Base-by-base conservation (phyloP, 2,329 filamentous ascomycete genomes). In the Colletotrichum filicis region DNA sequence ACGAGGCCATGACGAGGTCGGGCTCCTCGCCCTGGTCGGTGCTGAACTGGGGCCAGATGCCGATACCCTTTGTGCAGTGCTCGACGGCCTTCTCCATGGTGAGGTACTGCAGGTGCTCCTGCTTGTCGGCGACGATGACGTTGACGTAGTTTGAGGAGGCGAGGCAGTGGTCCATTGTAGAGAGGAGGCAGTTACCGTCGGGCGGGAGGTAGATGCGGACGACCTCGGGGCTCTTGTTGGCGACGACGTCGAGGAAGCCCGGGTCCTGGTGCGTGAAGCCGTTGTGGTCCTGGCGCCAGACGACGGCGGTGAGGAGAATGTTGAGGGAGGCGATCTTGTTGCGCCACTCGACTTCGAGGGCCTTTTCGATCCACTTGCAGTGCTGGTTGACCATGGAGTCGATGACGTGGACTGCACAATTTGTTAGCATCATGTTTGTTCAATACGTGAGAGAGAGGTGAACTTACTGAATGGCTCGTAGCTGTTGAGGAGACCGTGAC, bases 351-450 rank as follows among this genome's bases (percentile, higher is more conserved):
- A 95, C 91, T 79, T 95, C 93, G n/a, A 91, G 85, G 76, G 91
- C 93, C 84, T 95, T 95, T 81, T 95, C 93, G 63, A 95, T 88
- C 93, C 93, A 95, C 82, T 95, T 95, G 85, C 92, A 94, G 83
- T 95, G 93, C 84, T 88, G 62, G 80, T 94, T 95, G 73, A 95
- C 93, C 93, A 95, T 95, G 1, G 92, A 94, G 81, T 95, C 93
- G 77, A 95, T 94, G 77, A 95, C 90, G 79, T 95, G 93, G 72
- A 95, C 70, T 74, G 5, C 5, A 1, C 4, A 1, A 16, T 49
- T n/a, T 7, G 66, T 73, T 56, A 74, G 68, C 19, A 26, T 26
- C 3, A 12, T 11, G n/a, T 16, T 3, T 11, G 8, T 16, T 30
- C 12, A 24, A 7, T 53, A 16, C 5, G n/a, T 5, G 35, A 19